Conservation (phyloP, 2,329 filamentous ascomycete genomes). For the Phoma sp. region DNA sequence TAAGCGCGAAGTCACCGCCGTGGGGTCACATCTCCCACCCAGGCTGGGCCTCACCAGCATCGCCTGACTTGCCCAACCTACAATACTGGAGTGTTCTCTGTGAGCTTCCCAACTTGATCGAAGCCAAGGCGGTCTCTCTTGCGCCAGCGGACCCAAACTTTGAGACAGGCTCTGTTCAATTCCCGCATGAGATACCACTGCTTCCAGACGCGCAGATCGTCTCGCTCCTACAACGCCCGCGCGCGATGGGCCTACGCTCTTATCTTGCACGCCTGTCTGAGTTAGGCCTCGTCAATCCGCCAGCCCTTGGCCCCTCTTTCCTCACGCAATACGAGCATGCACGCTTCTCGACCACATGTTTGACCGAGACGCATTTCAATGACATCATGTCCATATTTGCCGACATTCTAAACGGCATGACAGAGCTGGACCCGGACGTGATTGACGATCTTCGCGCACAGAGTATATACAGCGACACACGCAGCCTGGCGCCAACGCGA, state of each 20-base stretch:
- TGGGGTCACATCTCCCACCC: constrained; percentile 88
- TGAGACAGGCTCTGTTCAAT: constrained; percentile 27
- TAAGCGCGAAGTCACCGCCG: constrained; percentile 57
- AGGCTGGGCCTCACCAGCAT: constrained; percentile 85
- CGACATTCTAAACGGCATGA: constrained; percentile 78
- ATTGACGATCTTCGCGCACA: constrained; percentile 53
- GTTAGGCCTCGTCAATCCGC: constrained; percentile 66
- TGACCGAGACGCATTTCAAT: constrained; percentile 75
- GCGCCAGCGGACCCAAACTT: constrained; percentile 65
- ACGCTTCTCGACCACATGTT: constrained; percentile 74
- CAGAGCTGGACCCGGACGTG: constrained; percentile 62
- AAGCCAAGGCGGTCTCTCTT: constrained; percentile 89
- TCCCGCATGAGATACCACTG: constrained; percentile 37
- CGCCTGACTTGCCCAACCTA: constrained; percentile 76
- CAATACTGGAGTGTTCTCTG: constrained; percentile 81
- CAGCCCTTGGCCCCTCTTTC: constrained; percentile 64
- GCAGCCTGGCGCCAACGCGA: constrained; percentile 43
- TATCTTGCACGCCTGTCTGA: constrained; percentile 76
- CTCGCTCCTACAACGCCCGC: constrained; percentile 71
- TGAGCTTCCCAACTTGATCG: constrained; percentile 87
- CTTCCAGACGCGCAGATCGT: constrained; percentile 71
- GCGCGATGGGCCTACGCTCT: constrained; percentile 75
- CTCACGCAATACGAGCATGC: constrained; percentile 80
- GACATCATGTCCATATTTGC: constrained; percentile 85
- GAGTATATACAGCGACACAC: constrained; percentile 35